Base-by-base conservation (phyloP, 768 basidiomycete species). In the Lactifluus rugatus region DNA sequence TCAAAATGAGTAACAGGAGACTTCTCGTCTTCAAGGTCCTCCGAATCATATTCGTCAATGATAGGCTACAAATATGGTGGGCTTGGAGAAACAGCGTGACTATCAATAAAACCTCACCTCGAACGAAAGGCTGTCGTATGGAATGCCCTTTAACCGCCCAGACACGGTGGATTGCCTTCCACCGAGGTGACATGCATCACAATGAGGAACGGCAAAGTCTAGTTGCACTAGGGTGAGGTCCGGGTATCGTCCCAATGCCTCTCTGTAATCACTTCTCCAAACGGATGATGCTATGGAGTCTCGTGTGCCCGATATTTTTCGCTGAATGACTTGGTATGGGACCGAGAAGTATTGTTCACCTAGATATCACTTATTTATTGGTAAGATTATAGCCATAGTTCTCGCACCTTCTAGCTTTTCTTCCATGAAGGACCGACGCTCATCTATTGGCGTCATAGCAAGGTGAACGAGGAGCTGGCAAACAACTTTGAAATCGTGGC, bases 381-480 rank as follows among this genome's bases (percentile, higher is more conserved):
- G 52, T 39, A 28, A 50, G 1, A n/a, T 47, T 6, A n/a, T 17
- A 31, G 36, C 7, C 1, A 49, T 25, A 17, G 39, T 19, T n/a
- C 49, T 67, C 71, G 56, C 57, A 83, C 86, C 75, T 70, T 77
- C 74, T 56, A 82, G 70, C 52, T 74, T 75, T 21, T 73, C 63
- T 60, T 78, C 68, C 79, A 87, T 81, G 64, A 82, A 84, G 6
- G 70, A 64, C 48, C 72, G 73, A 19, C 89, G 75, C 47, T 82
- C 74, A 3, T 68, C 70, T 17, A 74, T 68, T 5, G 80, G 75
- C 32, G 74, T 80, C 31, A 89, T 82, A 37, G 87, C 86, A 42
- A 94, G 73, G 63, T 93, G 84, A 13, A 93, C 87, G 62, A 93
- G 88, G 28, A 93, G 79, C 66, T 95, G 92, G 63, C 89, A 92